phyloP scores from a whole-genome alignment of 2,329 filamentous ascomycete genomes.

The Fusarium hostae region DNA sequence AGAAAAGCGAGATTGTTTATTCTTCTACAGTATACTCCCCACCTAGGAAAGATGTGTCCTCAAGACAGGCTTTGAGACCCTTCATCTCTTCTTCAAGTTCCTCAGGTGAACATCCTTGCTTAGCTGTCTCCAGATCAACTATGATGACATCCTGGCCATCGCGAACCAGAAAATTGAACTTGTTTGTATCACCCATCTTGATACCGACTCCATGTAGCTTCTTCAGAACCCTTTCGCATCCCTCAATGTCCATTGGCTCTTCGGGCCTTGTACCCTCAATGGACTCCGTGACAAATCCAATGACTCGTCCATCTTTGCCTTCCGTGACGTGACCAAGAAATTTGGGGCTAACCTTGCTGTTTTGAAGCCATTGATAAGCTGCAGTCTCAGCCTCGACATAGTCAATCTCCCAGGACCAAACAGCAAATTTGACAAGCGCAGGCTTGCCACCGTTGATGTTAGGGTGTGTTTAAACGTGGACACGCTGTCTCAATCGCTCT shows the following conservation, averaged over 20 bases:
- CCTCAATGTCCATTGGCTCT: constrained; percentile 34
- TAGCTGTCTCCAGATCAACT: constrained; percentile 43
- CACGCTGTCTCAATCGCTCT: constrained; percentile 39
- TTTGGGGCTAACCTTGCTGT: constrained; percentile 38
- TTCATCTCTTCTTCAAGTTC: constrained; percentile 43
- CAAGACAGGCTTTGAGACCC: constrained; percentile 28
- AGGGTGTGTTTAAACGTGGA: constrained; percentile 42
- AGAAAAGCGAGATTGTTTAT: neutral
- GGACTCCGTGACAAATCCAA: constrained; percentile 44
- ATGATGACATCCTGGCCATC: constrained; percentile 36
- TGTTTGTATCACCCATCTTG: constrained; percentile 47
- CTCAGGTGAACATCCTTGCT: constrained; percentile 25
- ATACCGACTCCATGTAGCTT: constrained; percentile 44
- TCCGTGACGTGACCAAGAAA: constrained; percentile 48
- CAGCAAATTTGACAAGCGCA: constrained; percentile 44
- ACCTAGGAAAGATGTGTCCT: constrained; percentile 1
- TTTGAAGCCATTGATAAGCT: constrained; percentile 44
- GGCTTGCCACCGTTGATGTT: constrained; percentile 27
- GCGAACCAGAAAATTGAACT: constrained; percentile 45
- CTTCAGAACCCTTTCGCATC: constrained; percentile 39
- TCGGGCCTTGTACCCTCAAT: constrained; percentile 38
- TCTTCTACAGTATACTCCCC: neutral
- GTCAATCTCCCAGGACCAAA: constrained; percentile 44
- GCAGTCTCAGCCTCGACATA: constrained; percentile 42
- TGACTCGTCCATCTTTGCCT: constrained; percentile 36